These are phyloP conservation scores for Thalassiosira exigua DNA, from an alignment of 352 stramenopile genomes.

Conservation along the genomic window DNA sequence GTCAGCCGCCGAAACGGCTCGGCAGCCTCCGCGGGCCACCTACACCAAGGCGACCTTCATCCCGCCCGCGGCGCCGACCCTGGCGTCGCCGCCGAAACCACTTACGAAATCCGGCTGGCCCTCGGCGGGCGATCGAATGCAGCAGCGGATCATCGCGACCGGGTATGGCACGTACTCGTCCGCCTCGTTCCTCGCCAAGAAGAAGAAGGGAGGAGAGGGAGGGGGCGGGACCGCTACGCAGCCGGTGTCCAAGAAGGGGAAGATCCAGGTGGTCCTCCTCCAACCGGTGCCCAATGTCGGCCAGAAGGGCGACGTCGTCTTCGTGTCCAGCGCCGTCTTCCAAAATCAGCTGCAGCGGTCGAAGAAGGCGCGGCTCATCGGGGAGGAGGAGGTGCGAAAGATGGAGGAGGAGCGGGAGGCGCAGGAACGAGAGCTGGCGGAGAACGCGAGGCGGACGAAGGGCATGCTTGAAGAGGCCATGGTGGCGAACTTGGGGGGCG, in stretches of 20 bases:
- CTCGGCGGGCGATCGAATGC: conserved; percentile 27
- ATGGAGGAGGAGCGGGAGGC: conserved; percentile 45
- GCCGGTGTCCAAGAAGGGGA: conserved; percentile 60
- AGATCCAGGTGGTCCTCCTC: conserved; percentile 77
- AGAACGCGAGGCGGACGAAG: conserved; percentile 53
- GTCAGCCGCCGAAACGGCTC: too few species aligned
- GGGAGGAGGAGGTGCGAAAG: conserved; percentile 73
- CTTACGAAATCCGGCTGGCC: conserved; percentile 13
- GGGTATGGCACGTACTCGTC: conserved; percentile 35
- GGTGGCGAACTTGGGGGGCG: conserved; percentile 41
- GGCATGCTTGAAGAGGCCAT: conserved; percentile 43
- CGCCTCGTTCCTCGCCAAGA: conserved; percentile 21
- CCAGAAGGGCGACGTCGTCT: conserved; percentile 70
- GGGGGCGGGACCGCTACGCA: background rate
- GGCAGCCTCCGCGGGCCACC: too few species aligned
- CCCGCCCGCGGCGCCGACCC: conserved; percentile 30
- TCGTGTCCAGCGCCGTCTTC: conserved; percentile 76
- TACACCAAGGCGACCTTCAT: conserved; percentile 43
- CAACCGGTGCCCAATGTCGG: conserved; percentile 68
- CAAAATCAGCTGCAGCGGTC: conserved; percentile 76
- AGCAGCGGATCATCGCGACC: too few species aligned
- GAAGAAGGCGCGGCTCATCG: conserved; percentile 67
- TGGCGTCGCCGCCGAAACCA: conserved; percentile 10
- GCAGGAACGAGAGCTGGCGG: conserved; percentile 38
- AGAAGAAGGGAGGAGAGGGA: conserved; percentile 53